These are phyloP conservation scores for Paspalum vaginatum DNA, from an alignment of 176 grass and related monocot genomes.

Conservation along the genomic window DNA sequence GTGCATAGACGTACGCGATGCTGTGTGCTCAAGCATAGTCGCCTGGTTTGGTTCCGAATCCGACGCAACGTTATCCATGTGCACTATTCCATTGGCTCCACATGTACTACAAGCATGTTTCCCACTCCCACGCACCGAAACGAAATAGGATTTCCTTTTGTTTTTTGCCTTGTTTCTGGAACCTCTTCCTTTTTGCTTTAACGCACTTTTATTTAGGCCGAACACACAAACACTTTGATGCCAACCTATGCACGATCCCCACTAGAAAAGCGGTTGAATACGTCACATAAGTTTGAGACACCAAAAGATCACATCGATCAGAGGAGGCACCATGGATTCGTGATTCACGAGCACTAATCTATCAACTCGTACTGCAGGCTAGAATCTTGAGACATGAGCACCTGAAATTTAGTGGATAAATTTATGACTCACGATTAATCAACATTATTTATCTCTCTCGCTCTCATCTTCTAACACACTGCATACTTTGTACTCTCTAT, in stretches of 20 bases:
- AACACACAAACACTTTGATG: conserved; percentile 11
- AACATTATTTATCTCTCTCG: no score
- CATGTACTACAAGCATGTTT: neutral
- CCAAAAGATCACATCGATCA: conserved; percentile 11
- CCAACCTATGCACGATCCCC: conserved; percentile 21
- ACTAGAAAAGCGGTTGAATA: neutral
- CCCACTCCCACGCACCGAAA: neutral
- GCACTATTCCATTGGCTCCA: conserved; percentile 17
- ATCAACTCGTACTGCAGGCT: no score
- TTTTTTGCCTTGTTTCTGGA: neutral
- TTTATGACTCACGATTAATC: no score
- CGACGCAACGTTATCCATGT: conserved; percentile 44
- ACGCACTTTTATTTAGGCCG: conserved; percentile 36
- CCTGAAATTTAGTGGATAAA: no score
- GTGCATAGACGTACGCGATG: neutral
- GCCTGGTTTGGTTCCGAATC: conserved; percentile 17
- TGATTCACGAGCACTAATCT: conserved; percentile 4
- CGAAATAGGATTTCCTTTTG: neutral
- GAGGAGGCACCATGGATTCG: neutral
- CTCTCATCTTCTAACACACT: no score
- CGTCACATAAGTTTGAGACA: conserved; percentile 1
- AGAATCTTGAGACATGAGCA: no score
- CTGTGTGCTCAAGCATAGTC: neutral
- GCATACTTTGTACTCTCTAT: no score
- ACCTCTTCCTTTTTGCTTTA: conserved; percentile 12